phyloP scores from a whole-genome alignment of 495 filamentous ascomycete species.

The Penicillium nucicola region DNA sequence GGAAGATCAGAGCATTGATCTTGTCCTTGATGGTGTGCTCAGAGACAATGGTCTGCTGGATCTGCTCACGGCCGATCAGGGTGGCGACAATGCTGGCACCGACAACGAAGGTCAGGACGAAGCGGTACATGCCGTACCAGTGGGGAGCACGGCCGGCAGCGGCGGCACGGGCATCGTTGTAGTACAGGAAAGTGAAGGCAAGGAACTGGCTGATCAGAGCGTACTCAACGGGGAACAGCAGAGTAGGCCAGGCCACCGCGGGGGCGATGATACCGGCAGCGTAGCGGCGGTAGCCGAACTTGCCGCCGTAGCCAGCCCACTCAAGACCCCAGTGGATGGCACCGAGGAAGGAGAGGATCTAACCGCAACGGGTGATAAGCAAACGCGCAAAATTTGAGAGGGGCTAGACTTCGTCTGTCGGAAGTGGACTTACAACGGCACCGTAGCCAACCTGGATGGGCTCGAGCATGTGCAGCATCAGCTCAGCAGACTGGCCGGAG shows the following conservation, averaged over 20 bases:
- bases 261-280: constrained; percentile 79
- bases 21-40: constrained; percentile 56
- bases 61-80: constrained; percentile 81
- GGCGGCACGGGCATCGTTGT: constrained; percentile 75
- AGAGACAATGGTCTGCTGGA: constrained; percentile 54
- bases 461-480: constrained; percentile 76
- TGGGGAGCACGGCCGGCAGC: constrained; percentile 76
- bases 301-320: constrained; percentile 71
- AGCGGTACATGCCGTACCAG: constrained; percentile 94
- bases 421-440: constrained; percentile 64
- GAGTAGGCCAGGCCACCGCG: constrained; percentile 88
- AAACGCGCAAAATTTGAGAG: not conserved
- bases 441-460: constrained; percentile 93
- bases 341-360: constrained; percentile 94
- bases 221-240: constrained; percentile 81
- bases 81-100: constrained; percentile 82
- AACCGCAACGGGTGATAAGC: constrained; percentile 5
- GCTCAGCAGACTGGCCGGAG: constrained; percentile 65
- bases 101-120: constrained; percentile 91
- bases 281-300: constrained; percentile 73
- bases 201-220: constrained; percentile 89
- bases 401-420: not conserved
- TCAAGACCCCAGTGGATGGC: constrained; percentile 94
- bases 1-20: constrained; percentile 58
- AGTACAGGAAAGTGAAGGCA: constrained; percentile 86